These are phyloP conservation scores for Neonectria hederae DNA, from an alignment of 2,329 filamentous ascomycete genomes.

Conservation along the genomic window DNA sequence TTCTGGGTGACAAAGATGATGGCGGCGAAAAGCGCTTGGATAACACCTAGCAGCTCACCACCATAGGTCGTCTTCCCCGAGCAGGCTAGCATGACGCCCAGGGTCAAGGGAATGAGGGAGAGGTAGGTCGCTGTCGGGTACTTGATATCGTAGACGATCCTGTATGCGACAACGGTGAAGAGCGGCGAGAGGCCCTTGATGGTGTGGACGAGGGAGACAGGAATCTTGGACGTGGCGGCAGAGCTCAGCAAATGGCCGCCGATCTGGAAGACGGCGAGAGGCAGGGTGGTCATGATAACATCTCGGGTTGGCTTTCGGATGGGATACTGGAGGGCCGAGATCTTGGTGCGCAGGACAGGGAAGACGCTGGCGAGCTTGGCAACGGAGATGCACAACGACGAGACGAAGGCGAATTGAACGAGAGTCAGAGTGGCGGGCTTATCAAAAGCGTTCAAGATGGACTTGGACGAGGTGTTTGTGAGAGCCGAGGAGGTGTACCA, in stretches of 20 bases:
- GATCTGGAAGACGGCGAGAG: slow-evolving; percentile 91
- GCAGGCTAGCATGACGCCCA: slow-evolving; percentile 96
- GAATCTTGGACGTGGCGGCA: slow-evolving; percentile 92
- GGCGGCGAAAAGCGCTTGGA: slow-evolving; percentile 89
- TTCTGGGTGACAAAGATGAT: slow-evolving; percentile 98
- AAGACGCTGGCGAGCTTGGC: slow-evolving; percentile 79
- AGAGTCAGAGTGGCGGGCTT: slow-evolving; percentile 92
- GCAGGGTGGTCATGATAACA: slow-evolving; percentile 87
- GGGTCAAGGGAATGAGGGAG: slow-evolving; percentile 87
- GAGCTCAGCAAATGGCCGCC: slow-evolving; percentile 93
- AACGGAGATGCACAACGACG: slow-evolving; percentile 83
- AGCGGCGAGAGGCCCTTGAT: slow-evolving; percentile 97
- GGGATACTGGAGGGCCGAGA: slow-evolving; percentile 85
- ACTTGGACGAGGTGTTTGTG: slow-evolving; percentile 97
- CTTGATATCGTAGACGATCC: slow-evolving; percentile 85
- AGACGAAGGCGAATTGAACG: slow-evolving; percentile 93
- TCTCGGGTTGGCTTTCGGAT: slow-evolving; percentile 84
- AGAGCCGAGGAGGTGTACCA: slow-evolving; percentile 97
- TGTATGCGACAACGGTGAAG: slow-evolving; percentile 94
- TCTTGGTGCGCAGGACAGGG: slow-evolving; percentile 72
- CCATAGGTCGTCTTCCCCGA: slow-evolving; percentile 81
- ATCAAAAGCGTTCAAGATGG: slow-evolving; percentile 90
- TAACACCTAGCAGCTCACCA: slow-evolving; percentile 88
- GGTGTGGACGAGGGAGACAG: slow-evolving; percentile 95
- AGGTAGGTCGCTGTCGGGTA: slow-evolving; percentile 90